A percentile compares a stretch with the other conserved stretches of the same genome.
Evolutionary conservation across 2,329 filamentous ascomycete species (phyloP).

Genomic region (Pseudocercospora macadamiae): DNA sequence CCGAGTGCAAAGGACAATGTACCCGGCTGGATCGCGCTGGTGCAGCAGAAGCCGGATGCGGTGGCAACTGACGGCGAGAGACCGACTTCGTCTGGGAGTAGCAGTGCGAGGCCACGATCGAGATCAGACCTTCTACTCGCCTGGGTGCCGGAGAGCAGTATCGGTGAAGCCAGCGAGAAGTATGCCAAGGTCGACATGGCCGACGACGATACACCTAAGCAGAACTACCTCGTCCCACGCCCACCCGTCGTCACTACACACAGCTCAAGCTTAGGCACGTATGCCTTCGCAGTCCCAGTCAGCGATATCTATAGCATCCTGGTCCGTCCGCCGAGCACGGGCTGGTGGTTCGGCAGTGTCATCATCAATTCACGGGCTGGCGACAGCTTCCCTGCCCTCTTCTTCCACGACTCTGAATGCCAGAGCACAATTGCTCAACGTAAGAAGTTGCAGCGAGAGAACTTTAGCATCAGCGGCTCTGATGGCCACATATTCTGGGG

Average conservation of each 20-base stretch:
- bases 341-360: conserved; percentile 98
- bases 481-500: conserved; percentile 94
- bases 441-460: conserved; percentile 80
- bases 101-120: conserved; percentile 44
- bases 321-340: conserved; percentile 86
- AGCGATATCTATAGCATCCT: conserved; percentile 88
- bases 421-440: conserved; percentile 93
- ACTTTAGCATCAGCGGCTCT: conserved; percentile 64
- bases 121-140: conserved; percentile 80
- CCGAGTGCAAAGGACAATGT: conserved; percentile 96
- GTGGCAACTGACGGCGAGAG: conserved; percentile 9
- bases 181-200: conserved; percentile 95
- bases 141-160: conserved; percentile 87
- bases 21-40: conserved; percentile 84
- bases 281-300: conserved; percentile 89
- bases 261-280: conserved; percentile 71
- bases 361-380: conserved; percentile 90
- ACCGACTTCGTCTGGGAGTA: conserved; percentile 15
- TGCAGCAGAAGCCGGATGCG: conserved; percentile 78
- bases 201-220: conserved; percentile 77
- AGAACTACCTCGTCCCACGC: conserved; percentile 88
- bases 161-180: conserved; percentile 77
- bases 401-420: conserved; percentile 97
- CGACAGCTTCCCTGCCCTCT: conserved; percentile 91
- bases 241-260: conserved; percentile 84